These are phyloP conservation scores for Colletotrichum sp. DNA, from an alignment of 2,329 filamentous ascomycete genomes.

Conservation along the genomic window DNA sequence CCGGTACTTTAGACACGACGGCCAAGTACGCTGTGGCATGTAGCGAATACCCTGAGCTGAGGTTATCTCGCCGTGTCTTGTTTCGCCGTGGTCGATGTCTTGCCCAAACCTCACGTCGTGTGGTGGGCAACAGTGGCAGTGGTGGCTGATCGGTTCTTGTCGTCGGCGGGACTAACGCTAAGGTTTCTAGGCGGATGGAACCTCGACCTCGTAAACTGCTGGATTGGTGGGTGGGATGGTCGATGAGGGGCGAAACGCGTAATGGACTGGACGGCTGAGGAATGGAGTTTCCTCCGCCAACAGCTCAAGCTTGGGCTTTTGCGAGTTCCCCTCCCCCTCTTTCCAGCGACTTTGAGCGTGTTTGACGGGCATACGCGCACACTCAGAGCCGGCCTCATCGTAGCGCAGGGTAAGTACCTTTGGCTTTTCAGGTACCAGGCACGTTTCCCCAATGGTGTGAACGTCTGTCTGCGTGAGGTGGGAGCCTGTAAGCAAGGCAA, in stretches of 20 bases:
- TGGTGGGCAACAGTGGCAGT: not conserved
- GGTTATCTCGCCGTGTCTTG: not conserved
- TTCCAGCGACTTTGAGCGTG: not conserved
- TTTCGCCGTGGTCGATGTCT: not conserved
- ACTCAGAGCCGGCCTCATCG: not conserved
- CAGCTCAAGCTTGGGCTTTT: not conserved
- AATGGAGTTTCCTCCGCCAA: not conserved
- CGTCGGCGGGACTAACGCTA: constrained; percentile 3
- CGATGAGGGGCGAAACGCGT: constrained; percentile 22
- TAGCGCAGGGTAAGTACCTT: not conserved
- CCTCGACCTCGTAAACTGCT: not conserved
- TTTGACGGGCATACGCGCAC: not conserved
- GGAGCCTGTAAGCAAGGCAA: not conserved
- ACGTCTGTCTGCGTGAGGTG: not conserved
- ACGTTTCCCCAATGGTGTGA: not conserved
- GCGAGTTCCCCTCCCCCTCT: not conserved
- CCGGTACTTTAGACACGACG: not conserved
- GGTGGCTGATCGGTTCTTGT: constrained; percentile 4
- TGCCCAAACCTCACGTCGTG: not conserved
- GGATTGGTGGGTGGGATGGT: constrained; percentile 12
- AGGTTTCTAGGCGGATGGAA: constrained; percentile 14
- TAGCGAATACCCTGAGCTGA: not conserved
- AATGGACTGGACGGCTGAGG: constrained; percentile 6
- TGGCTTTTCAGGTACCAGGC: not conserved
- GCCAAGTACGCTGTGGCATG: not conserved